Evolutionary conservation across 1,284 basidiomycete species (phyloP), one percentile per base, ranked within the genome.

Genomic region (Tilletia walkeri): DNA sequence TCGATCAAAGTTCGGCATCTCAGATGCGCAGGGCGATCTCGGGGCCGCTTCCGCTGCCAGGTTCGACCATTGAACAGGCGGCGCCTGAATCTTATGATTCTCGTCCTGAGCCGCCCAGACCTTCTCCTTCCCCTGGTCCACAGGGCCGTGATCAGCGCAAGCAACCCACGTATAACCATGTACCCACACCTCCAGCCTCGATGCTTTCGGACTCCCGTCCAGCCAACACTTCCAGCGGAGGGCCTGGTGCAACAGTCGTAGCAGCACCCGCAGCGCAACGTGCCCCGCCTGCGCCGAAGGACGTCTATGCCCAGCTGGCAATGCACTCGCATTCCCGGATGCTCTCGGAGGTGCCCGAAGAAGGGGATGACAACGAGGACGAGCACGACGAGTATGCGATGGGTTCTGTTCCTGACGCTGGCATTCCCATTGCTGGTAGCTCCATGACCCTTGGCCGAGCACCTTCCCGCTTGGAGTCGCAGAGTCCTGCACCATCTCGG

Each of bases 71-170:
- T 14, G 41, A 9, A 9, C 9, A 45, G 3, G 41, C 41, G 1
- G 9, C 41, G 41, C 12, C 34, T 16, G 18, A 53, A 53, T 6
- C 20, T 53, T 7, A 53, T 7, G 50, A 18, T 53, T n/a, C 18
- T n/a, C 50, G 30, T 0, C 14, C n/a, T 2, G 36, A 67, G n/a
- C 49, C 36, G 30, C 50, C 49, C 4, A 36, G 50, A 3, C 66
- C 73, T 39, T 54, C 67, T n/a, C 69, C 70, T 1, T 67, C 56
- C 36, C 68, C 53, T 34, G 70, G 61, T 12, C 66, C 69, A 2
- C 63, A 68, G 34, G 68, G 61, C 6, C 67, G 68, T 10, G 56
- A 50, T 20, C 18, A 49, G 16, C 71, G 66, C 48, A 63, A 67
- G 30, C 72, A 72, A 10, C 34, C 49, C 4, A 41, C 48, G 20